phyloP scores from a whole-genome alignment of 73 alveolate species.

The Effrenium voratum region DNA sequence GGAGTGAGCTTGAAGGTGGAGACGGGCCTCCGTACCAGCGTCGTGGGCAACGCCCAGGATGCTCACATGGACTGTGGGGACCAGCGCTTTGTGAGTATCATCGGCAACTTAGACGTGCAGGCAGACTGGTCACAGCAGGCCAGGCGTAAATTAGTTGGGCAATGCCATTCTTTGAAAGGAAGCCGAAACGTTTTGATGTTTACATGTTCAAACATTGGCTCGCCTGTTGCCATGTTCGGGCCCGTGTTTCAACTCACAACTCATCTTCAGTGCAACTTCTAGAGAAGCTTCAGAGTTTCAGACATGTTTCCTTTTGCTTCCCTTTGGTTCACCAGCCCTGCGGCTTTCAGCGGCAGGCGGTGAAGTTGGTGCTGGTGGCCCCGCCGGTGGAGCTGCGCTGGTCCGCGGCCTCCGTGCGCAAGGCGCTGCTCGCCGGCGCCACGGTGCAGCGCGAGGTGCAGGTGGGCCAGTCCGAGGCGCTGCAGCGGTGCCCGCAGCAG shows the following conservation, averaged over 20 bases:
- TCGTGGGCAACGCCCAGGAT: slow-evolving; percentile 54
- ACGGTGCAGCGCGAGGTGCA: background rate
- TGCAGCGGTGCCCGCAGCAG: background rate
- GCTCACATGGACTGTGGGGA: slow-evolving; percentile 59
- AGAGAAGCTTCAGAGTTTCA: too few species aligned
- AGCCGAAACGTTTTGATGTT: too few species aligned
- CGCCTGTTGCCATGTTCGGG: too few species aligned
- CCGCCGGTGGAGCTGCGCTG: slow-evolving; percentile 88
- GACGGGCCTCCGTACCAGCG: background rate
- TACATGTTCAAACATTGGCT: too few species aligned
- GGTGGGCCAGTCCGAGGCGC: background rate
- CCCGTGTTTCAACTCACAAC: too few species aligned
- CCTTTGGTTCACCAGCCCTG: too few species aligned
- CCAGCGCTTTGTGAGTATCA: slow-evolving; percentile 11
- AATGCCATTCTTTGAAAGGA: too few species aligned
- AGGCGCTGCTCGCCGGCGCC: background rate
- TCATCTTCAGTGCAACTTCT: too few species aligned
- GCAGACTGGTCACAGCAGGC: background rate
- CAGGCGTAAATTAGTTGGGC: too few species aligned
- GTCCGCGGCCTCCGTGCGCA: slow-evolving; percentile 24
- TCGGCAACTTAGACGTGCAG: background rate
- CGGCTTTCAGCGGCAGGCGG: too few species aligned
- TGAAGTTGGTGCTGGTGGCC: slow-evolving; percentile 3
- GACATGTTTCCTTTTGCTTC: too few species aligned
- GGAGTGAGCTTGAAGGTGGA: slow-evolving; percentile 36